These are phyloP conservation scores for Populus simonii DNA, from an alignment of 345 rosid species.

Conservation along the genomic window DNA sequence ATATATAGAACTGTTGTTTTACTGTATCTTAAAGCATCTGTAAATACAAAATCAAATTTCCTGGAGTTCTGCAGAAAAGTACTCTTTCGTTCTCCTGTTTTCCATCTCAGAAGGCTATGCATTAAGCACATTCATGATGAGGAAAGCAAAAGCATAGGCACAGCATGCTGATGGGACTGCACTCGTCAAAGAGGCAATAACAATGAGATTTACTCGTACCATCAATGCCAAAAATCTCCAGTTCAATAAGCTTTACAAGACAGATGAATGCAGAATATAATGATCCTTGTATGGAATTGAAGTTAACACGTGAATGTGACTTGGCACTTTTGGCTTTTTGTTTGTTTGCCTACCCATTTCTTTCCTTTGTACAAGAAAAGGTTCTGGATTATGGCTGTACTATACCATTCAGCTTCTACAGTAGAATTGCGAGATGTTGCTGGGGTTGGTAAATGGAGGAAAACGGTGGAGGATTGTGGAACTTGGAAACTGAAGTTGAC, in stretches of 20 bases:
- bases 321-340: background rate
- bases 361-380: background rate
- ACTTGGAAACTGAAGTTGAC: constrained; percentile 26
- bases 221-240: background rate
- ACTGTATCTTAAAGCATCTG: background rate
- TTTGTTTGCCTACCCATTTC: constrained; percentile 3
- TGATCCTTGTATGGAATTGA: background rate
- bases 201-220: background rate
- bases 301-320: background rate
- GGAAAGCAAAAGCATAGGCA: background rate
- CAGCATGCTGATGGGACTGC: background rate
- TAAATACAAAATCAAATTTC: background rate
- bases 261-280: background rate
- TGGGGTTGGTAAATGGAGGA: constrained; percentile 17
- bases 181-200: background rate
- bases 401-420: constrained; percentile 24
- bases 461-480: constrained; percentile 18
- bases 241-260: background rate
- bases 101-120: background rate
- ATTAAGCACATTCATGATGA: background rate
- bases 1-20: too few species aligned
- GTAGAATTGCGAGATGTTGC: constrained; percentile 32
- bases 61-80: background rate
- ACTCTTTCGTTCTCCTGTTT: background rate
- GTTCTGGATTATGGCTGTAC: background rate